Evolutionary conservation across 495 filamentous ascomycete species (phyloP).

Genomic region (Collariella sp.): DNA sequence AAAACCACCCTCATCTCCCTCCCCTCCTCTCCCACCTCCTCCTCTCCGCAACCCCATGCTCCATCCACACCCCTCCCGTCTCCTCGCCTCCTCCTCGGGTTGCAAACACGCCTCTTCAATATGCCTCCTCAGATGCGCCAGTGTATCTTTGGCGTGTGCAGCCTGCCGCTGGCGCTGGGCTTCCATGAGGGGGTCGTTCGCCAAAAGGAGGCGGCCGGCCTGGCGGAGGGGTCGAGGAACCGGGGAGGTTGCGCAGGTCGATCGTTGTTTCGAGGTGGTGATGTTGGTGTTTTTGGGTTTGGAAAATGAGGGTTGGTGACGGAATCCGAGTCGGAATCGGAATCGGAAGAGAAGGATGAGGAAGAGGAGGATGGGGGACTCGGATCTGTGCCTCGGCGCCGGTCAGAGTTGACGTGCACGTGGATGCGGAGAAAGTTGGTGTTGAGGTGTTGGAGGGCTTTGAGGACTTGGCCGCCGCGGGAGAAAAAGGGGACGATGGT

Average conservation of each 20-base stretch:
- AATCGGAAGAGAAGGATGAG: too few relatives aligned
- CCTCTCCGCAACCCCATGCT: slow-evolving; percentile 13
- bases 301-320: too few relatives aligned
- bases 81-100: slow-evolving; percentile 6
- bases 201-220: slow-evolving; percentile 3
- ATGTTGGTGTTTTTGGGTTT: background rate
- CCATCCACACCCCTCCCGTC: slow-evolving; percentile 19
- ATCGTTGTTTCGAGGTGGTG: slow-evolving; percentile 24
- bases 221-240: background rate
- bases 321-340: too few relatives aligned
- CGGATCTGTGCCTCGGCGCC: background rate
- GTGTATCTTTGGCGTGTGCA: background rate
- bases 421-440: slow-evolving; percentile 19
- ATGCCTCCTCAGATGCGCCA: slow-evolving; percentile 9
- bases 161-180: slow-evolving; percentile 5
- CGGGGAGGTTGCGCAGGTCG: slow-evolving; percentile 19
- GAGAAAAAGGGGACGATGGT: slow-evolving; percentile 21
- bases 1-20: background rate
- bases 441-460: slow-evolving; percentile 17
- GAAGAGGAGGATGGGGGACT: too few relatives aligned
- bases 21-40: slow-evolving; percentile 6
- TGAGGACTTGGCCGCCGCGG: background rate
- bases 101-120: slow-evolving; percentile 12
- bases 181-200: slow-evolving; percentile 15
- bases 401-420: slow-evolving; percentile 16